Base-by-base conservation (phyloP, 805 yeast species). In the Kodamaea leandrae region DNA sequence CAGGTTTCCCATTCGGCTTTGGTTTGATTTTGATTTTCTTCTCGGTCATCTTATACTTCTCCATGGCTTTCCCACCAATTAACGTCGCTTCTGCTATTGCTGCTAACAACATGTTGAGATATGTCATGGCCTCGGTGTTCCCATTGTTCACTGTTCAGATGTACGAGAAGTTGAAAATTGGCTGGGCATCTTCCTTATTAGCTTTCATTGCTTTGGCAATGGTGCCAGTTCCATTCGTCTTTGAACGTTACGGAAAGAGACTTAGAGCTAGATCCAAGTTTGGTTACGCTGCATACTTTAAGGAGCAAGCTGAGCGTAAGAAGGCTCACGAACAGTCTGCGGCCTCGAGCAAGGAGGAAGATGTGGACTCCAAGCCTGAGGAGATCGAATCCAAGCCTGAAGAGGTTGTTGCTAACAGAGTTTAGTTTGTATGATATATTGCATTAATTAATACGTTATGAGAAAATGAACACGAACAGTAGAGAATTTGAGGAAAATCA, bases 11-110 rank as follows among this genome's bases (percentile, higher is more conserved):
- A 24, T 78, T 85, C 53, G 93, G 95, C 1, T 82, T 82, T 53
- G 85, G 89, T 6, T 66, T 86, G 45, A 74, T 86, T 41, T 64
- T 84, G 52, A 76, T 86, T 39, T 86, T 86, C 68, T 82, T 85
- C 61, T 68, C 86, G 15, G 76, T 80, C 36, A 70, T 85, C 54
- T 74, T 79, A 36, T 86, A 85, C 58, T 82, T 85, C 60, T 68
- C 85, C 25, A 71, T 80, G 72, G 60, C 84, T 4, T 86, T 80
- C 60, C 91, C 93, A 19, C 88, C 91, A 35, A 61, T 80, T 24
- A 74, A 76, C 24, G 83, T 87, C 16, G 96, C 96, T 0, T 82
- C 91, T n/a, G 91, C 95, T 3, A 61, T 87, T 46, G 96, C 96
- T 25, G 96, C 96, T 10, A 89, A 88, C 64, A 86, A 86, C 58